Conservation (phyloP, 495 filamentous ascomycete genomes). For the Penicillium crystallinum region DNA sequence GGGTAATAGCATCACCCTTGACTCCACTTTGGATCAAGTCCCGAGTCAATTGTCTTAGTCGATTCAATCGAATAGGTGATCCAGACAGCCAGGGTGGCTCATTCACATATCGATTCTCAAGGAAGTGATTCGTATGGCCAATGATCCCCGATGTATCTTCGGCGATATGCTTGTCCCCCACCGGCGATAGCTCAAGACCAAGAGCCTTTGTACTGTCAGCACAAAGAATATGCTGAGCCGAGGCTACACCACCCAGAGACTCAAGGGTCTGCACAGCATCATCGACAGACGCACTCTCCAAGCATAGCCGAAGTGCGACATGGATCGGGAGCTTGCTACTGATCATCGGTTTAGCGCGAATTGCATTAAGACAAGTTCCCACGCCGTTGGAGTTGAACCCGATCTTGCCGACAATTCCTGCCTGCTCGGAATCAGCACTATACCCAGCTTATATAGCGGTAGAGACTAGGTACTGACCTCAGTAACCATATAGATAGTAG, state of each 20-base stretch:
- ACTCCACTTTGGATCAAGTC: constrained; percentile 23
- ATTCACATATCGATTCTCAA: constrained; percentile 43
- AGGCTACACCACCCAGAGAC: constrained; percentile 49
- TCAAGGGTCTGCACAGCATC: constrained; percentile 48
- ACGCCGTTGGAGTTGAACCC: constrained; percentile 60
- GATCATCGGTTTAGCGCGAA: constrained; percentile 54
- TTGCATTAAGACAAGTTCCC: constrained; percentile 63
- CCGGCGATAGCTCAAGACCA: constrained; percentile 55
- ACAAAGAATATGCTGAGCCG: constrained; percentile 57
- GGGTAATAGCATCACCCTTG: constrained; percentile 17
- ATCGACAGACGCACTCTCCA: constrained; percentile 50
- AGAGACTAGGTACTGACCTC: constrained; percentile 22
- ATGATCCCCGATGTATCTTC: constrained; percentile 45
- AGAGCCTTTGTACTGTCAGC: constrained; percentile 49
- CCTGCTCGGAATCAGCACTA: constrained; percentile 29
- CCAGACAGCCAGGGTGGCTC: constrained; percentile 53
- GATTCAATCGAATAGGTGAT: constrained; percentile 44
- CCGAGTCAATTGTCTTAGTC: constrained; percentile 37
- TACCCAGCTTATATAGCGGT: background rate
- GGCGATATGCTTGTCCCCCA: constrained; percentile 45
- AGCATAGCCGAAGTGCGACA: constrained; percentile 53
- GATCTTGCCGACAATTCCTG: constrained; percentile 70
- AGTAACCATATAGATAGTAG: constrained; percentile 46
- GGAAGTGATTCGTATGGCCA: constrained; percentile 60
- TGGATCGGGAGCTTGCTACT: constrained; percentile 55